Evolutionary conservation across 495 filamentous ascomycete species (phyloP), one percentile per base, ranked within the genome.

Genomic region (Cercophora newfieldiana): DNA sequence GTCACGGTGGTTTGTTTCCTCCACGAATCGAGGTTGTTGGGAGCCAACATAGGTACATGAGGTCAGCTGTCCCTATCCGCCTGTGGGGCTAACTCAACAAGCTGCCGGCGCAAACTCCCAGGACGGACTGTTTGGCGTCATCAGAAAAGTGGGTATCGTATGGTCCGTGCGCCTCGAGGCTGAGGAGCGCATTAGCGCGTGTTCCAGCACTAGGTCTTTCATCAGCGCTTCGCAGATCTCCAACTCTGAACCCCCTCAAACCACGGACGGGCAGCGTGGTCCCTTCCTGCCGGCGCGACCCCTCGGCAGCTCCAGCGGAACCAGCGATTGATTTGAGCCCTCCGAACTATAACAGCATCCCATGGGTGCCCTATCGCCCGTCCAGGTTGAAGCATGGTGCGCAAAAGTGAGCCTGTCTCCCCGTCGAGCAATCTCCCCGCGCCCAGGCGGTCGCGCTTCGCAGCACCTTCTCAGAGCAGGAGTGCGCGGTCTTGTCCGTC

Each of bases 391-490:
- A 73, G 72, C 64, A 73, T 77, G 75, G 74, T 76, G 78, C 64
- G 72, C 69, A 69, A 69, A 76, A 74, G 78, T 78, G 69, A 73
- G 78, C 31, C 55, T 53, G 14, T n/a, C n/a, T n/a, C 31, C 24
- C 29, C 31, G 33, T 31, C 30, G 16, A 28, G 49, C 55, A 37
- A 19, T 28, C 54, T 56, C 25, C 60, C 54, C 53, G 18, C 25
- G 18, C 25, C 26, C 26, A 12, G 21, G 21, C 21, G 1, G 8
- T 25, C 37, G 4, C 37, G n/a, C n/a, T n/a, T n/a, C n/a, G n/a
- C n/a, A n/a, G n/a, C n/a, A n/a, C n/a, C n/a, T n/a, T n/a, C n/a
- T n/a, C n/a, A n/a, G n/a, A n/a, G n/a, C n/a, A n/a, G n/a, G n/a
- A n/a, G n/a, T n/a, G n/a, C n/a, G n/a, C n/a, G n/a, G n/a, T n/a